phyloP scores from a whole-genome alignment of 2,329 filamentous ascomycete genomes.

The Cladosporium cucumerinum region DNA sequence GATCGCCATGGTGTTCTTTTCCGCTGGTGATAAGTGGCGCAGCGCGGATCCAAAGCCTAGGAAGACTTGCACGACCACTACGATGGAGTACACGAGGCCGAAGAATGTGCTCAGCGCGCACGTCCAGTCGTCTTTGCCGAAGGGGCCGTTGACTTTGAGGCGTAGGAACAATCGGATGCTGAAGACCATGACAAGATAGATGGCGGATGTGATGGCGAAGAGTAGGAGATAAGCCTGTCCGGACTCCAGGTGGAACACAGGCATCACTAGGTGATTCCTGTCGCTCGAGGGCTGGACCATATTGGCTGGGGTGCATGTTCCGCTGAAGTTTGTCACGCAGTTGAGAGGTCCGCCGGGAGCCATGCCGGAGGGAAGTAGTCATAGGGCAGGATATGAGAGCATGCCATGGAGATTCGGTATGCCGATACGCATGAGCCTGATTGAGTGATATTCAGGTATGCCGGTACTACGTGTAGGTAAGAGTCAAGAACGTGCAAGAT shows the following conservation, averaged over 20 bases:
- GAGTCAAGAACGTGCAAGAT: not conserved
- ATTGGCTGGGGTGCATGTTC: not conserved
- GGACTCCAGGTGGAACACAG: slow-evolving; percentile 23
- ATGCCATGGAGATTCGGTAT: not conserved
- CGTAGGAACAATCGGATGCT: slow-evolving; percentile 30
- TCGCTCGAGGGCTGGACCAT: too few species aligned
- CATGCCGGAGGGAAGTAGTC: not conserved
- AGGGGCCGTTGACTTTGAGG: slow-evolving; percentile 29
- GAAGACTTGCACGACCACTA: slow-evolving; percentile 23
- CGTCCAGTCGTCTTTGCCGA: slow-evolving; percentile 29
- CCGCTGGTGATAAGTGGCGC: not conserved
- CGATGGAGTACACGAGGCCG: slow-evolving; percentile 21
- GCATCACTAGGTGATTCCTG: slow-evolving; percentile 13
- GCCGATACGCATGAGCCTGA: not conserved
- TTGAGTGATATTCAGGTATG: not conserved
- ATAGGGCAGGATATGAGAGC: not conserved
- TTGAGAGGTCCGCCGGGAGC: not conserved
- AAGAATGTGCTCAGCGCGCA: slow-evolving; percentile 27
- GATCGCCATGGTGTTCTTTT: slow-evolving; percentile 17
- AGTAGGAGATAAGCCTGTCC: slow-evolving; percentile 26
- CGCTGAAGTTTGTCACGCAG: not conserved
- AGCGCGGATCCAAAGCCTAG: slow-evolving; percentile 24
- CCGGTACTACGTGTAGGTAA: not conserved
- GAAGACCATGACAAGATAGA: slow-evolving; percentile 27
- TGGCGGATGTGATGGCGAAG: slow-evolving; percentile 22